Evolutionary conservation across 495 filamentous ascomycete species (phyloP).

Genomic region (Delitschia confertaspora): DNA sequence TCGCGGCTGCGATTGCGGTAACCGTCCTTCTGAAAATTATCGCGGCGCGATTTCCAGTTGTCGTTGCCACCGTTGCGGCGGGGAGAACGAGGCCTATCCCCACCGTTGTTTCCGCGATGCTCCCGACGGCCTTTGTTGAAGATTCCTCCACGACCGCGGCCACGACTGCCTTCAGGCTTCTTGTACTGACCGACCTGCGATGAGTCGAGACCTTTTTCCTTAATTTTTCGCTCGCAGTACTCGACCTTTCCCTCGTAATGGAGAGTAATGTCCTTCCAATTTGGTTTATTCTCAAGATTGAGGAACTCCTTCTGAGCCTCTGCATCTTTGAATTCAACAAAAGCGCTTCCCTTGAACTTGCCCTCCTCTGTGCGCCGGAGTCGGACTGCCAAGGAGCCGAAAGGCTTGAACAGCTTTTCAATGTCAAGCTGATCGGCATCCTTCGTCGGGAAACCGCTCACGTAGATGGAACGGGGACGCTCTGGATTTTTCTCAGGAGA

Average conservation of each 20-base stretch:
- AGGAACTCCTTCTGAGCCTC: conserved; percentile 71
- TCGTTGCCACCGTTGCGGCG: conserved; percentile 19
- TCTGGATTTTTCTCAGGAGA: conserved; percentile 26
- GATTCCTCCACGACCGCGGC: conserved; percentile 19
- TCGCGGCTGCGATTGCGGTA: neutral
- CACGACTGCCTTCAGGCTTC: conserved; percentile 3
- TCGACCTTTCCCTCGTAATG: conserved; percentile 74
- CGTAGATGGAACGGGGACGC: conserved; percentile 44
- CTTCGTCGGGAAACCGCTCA: conserved; percentile 79
- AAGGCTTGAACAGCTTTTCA: conserved; percentile 79
- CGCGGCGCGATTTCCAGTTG: conserved; percentile 20
- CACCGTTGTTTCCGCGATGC: conserved; percentile 8
- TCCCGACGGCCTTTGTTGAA: conserved; percentile 26
- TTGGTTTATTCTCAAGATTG: conserved; percentile 66
- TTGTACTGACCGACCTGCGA: conserved; percentile 49
- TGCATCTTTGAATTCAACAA: conserved; percentile 76
- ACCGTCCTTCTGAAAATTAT: conserved; percentile 14
- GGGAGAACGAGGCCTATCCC: conserved; percentile 19
- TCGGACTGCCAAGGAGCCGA: conserved; percentile 72
- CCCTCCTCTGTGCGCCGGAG: conserved; percentile 60
- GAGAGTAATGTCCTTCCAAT: conserved; percentile 65
- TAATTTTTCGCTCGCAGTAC: conserved; percentile 71
- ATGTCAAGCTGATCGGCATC: conserved; percentile 79
- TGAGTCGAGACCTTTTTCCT: conserved; percentile 52
- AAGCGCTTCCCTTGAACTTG: conserved; percentile 85